Percentiles rank a stretch among this genome's conserved stretches.
Conservation (phyloP, 495 filamentous ascomycete species). For the Podospora fimiseda region DNA sequence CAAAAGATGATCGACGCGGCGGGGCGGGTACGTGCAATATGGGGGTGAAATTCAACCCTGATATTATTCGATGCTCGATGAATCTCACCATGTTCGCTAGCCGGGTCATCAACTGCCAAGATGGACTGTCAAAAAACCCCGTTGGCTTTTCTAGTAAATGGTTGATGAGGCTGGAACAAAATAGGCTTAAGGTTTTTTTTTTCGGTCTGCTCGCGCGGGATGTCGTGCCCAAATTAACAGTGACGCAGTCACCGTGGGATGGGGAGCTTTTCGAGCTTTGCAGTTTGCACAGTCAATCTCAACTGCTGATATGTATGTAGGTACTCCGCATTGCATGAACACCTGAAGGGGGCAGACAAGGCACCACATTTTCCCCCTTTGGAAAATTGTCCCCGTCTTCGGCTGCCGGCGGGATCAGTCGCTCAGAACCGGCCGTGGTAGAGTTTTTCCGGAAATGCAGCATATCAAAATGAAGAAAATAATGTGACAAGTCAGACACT, state of each 20-base stretch:
- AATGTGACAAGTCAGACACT: constrained; percentile 1
- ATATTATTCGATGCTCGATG: constrained; percentile 7
- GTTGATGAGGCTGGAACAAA: constrained; percentile 21
- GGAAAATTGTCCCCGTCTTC: too few relatives aligned
- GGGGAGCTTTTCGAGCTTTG: too few relatives aligned
- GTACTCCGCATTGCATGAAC: too few relatives aligned
- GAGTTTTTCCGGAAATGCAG: background rate
- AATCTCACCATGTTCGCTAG: constrained; percentile 10
- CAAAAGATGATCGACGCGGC: constrained; percentile 12
- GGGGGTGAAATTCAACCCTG: constrained; percentile 21
- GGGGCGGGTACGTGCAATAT: constrained; percentile 21
- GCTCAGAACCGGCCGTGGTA: background rate
- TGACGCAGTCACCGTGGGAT: background rate
- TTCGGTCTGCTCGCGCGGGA: constrained; percentile 17
- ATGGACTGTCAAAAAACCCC: constrained; percentile 3
- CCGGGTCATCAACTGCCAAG: constrained; percentile 15
- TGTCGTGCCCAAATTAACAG: constrained; percentile 12
- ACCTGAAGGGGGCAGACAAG: too few relatives aligned
- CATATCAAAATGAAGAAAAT: background rate
- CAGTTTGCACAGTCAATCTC: too few relatives aligned
- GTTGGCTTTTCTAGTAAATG: constrained; percentile 14
- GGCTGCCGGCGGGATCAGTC: background rate
- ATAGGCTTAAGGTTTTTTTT: constrained; percentile 17
- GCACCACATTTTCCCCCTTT: too few relatives aligned
- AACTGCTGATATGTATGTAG: too few relatives aligned